These are phyloP conservation scores for Phyllosticta paracitricarpa DNA, from an alignment of 2,329 filamentous ascomycete genomes.

Conservation along the genomic window DNA sequence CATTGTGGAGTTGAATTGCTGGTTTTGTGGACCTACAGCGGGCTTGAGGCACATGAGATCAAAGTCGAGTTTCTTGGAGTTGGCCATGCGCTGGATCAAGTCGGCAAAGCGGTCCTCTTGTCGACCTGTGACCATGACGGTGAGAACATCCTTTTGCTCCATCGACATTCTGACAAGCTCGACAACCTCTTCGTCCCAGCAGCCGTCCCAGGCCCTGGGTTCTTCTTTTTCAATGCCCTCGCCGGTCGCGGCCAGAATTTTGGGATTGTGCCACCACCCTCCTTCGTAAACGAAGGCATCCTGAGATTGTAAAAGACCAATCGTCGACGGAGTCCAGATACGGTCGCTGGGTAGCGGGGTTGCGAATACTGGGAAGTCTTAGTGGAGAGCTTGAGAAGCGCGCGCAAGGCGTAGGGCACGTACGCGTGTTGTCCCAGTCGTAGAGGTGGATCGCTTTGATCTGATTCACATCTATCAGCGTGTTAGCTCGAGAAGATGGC, in stretches of 20 bases:
- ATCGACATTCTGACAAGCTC: conserved; percentile 72
- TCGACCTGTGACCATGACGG: conserved; percentile 79
- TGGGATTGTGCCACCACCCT: conserved; percentile 94
- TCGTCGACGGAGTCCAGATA: conserved; percentile 71
- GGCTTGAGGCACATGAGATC: conserved; percentile 87
- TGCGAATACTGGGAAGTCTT: conserved; percentile 60
- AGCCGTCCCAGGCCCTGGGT: conserved; percentile 73
- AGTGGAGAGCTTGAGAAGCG: not conserved
- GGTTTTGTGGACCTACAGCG: conserved; percentile 64
- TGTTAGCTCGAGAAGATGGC: not conserved
- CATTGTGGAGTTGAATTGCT: conserved; percentile 76
- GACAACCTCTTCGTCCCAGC: conserved; percentile 90
- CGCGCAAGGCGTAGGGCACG: conserved; percentile 21
- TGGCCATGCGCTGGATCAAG: conserved; percentile 70
- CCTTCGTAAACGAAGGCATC: conserved; percentile 65
- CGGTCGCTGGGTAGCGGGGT: conserved; percentile 83
- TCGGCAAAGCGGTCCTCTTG: conserved; percentile 67
- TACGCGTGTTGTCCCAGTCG: conserved; percentile 95
- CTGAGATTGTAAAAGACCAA: conserved; percentile 65
- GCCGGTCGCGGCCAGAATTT: conserved; percentile 77
- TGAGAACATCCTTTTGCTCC: conserved; percentile 74
- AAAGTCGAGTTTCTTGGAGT: conserved; percentile 70
- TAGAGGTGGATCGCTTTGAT: conserved; percentile 84
- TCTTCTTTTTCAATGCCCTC: conserved; percentile 76
- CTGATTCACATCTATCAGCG: conserved; percentile 38